Conservation (phyloP, 1,139 yeast genomes). For the Yamadazyma friedrichii region DNA sequence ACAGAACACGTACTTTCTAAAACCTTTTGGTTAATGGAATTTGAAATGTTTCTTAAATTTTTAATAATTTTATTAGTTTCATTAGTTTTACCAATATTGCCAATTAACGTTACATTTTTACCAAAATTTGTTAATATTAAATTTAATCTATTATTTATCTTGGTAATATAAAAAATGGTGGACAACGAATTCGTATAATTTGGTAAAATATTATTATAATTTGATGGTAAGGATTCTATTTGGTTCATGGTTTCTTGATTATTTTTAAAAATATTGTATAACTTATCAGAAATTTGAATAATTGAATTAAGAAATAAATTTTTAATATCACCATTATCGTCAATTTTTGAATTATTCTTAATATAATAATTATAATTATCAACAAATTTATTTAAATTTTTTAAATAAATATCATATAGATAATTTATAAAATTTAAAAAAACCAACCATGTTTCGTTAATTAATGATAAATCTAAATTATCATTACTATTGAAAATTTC, state of each 20-base stretch:
- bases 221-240: slow-evolving; percentile 36
- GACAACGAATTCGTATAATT: slow-evolving; percentile 44
- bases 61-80: slow-evolving; percentile 42
- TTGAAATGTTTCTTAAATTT: slow-evolving; percentile 31
- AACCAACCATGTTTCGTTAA: slow-evolving; percentile 48
- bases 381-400: slow-evolving; percentile 33
- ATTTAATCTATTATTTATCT: slow-evolving; percentile 30
- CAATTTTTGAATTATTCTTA: slow-evolving; percentile 24
- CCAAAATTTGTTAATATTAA: slow-evolving; percentile 35
- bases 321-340: slow-evolving; percentile 29
- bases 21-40: slow-evolving; percentile 36
- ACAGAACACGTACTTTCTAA: slow-evolving; percentile 46
- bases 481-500: slow-evolving; percentile 41
- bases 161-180: slow-evolving; percentile 35
- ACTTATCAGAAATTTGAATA: slow-evolving; percentile 24
- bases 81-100: slow-evolving; percentile 30
- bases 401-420: slow-evolving; percentile 31
- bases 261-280: slow-evolving; percentile 32
- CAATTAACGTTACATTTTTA: slow-evolving; percentile 30
- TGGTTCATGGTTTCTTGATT: slow-evolving; percentile 26
- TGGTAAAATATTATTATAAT: slow-evolving; percentile 41
- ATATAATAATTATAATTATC: slow-evolving; percentile 39
- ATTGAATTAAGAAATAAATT: slow-evolving; percentile 27
- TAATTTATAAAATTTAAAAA: slow-evolving; percentile 37
- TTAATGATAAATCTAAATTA: slow-evolving; percentile 41